Base-by-base conservation (phyloP, 1,284 basidiomycete species). In the Peniophora sp. region DNA sequence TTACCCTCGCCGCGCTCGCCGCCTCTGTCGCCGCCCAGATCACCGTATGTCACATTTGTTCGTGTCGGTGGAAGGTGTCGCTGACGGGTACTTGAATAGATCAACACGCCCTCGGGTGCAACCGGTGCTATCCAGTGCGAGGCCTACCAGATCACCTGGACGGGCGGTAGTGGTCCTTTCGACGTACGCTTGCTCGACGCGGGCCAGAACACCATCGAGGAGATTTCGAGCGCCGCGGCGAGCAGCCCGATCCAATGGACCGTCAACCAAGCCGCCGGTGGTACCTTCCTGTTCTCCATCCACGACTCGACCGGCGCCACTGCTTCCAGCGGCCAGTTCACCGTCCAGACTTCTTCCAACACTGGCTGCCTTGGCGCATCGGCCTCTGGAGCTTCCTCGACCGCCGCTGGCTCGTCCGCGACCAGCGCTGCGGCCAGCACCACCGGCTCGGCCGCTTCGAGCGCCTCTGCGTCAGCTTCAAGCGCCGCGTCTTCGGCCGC, bases 81-180 rank as follows among this genome's bases (percentile, higher is more conserved):
- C 38, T 41, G 38, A n/a, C 50, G 10, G 52, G 6, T 22, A 43
- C 10, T 45, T 39, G 8, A 2, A 32, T 12, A 32, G 23, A 17
- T 32, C 38, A 41, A 41, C 16, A 41, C 38, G 16, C 38, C 38
- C n/a, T 8, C 6, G 56, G 79, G 77, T n/a, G 9, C 62, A 43
- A 71, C 65, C 24, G 12, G n/a, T 51, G 68, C 68, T 45, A 71
- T 73, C 36, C 65, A 72, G 50, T 85, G 83, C 63, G 62, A 79
- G 59, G 79, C 83, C 14, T 58, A 70, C 22, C 60, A 69, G 3
- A 38, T 85, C 25, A 47, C 56, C 17, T 85, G 78, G 78, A 10
- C 27, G 9, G 78, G 75, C 50, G 81, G 80, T 65, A 58, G 53
- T 12, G 17, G n/a, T 10, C 38, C 38, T 82, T 83, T 57, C 53